These are phyloP conservation scores for Starmera amethionina DNA, from an alignment of 805 yeast species.

Conservation along the genomic window DNA sequence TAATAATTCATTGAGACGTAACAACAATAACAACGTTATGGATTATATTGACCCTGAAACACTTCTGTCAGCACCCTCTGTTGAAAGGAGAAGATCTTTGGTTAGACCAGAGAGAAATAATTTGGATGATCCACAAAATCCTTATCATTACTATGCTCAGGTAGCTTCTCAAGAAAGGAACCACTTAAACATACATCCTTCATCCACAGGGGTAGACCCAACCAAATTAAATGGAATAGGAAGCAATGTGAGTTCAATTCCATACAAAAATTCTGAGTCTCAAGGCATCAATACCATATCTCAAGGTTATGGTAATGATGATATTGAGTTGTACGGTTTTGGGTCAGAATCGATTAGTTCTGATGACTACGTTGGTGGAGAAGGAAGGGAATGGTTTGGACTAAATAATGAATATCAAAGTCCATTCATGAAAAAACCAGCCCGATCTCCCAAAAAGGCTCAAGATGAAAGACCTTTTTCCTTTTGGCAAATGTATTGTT, in stretches of 20 bases:
- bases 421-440: slow-evolving; percentile 9
- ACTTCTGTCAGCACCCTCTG: slow-evolving; percentile 17
- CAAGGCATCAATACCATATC: background rate
- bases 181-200: slow-evolving; percentile 56
- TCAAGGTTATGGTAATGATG: slow-evolving; percentile 2
- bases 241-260: slow-evolving; percentile 5
- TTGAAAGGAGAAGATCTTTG: slow-evolving; percentile 50
- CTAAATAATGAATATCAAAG: slow-evolving; percentile 46
- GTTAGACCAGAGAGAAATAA: slow-evolving; percentile 79
- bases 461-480: slow-evolving; percentile 17
- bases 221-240: slow-evolving; percentile 12
- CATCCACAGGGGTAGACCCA: slow-evolving; percentile 66
- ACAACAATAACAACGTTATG: slow-evolving; percentile 10
- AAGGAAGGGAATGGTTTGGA: slow-evolving; percentile 46
- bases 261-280: slow-evolving; percentile 4
- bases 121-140: slow-evolving; percentile 54
- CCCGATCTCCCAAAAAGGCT: slow-evolving; percentile 1
- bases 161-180: slow-evolving; percentile 57
- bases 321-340: slow-evolving; percentile 13
- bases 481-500: slow-evolving; percentile 79
- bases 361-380: slow-evolving; percentile 2
- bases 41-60: slow-evolving; percentile 25
- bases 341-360: background rate
- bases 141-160: slow-evolving; percentile 69
- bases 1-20: slow-evolving; percentile 14